Percentiles rank a stretch among this genome's conserved stretches.
Evolutionary conservation across 1,284 basidiomycete species (phyloP).

Genomic region (Ceratobasidium sp.): DNA sequence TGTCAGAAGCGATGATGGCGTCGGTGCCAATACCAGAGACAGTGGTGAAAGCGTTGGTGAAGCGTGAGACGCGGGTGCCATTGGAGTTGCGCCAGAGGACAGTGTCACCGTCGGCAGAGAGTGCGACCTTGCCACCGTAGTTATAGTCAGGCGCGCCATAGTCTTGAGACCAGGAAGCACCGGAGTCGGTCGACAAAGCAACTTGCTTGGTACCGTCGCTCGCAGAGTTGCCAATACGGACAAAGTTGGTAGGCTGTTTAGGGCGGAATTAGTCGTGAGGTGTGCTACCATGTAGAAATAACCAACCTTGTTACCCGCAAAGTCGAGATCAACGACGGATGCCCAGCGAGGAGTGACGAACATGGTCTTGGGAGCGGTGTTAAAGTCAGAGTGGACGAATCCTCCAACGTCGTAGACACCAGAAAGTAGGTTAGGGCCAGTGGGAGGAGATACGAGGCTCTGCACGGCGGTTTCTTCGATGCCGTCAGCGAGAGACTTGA

Average conservation of each 20-base stretch:
- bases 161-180: constrained; percentile 60
- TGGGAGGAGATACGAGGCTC: constrained; percentile 60
- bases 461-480: constrained; percentile 67
- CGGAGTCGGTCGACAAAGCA: constrained; percentile 62
- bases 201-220: constrained; percentile 58
- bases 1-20: constrained; percentile 66
- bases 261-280: background rate
- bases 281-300: background rate
- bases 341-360: constrained; percentile 60
- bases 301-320: constrained; percentile 56
- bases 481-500: constrained; percentile 66
- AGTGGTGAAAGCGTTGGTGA: constrained; percentile 56
- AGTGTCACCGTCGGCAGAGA: constrained; percentile 63
- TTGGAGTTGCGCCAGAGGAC: constrained; percentile 63
- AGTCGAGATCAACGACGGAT: constrained; percentile 58
- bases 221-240: constrained; percentile 55
- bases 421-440: constrained; percentile 59
- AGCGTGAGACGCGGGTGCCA: constrained; percentile 61
- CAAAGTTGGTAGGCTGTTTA: constrained; percentile 56
- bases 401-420: constrained; percentile 65
- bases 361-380: constrained; percentile 52
- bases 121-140: constrained; percentile 61
- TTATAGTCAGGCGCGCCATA: constrained; percentile 58
- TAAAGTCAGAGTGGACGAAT: constrained; percentile 60
- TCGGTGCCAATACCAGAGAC: constrained; percentile 60